Evolutionary conservation across 148 eudicot genomes (phyloP).

Genomic region (Nepenthes gracilis): DNA sequence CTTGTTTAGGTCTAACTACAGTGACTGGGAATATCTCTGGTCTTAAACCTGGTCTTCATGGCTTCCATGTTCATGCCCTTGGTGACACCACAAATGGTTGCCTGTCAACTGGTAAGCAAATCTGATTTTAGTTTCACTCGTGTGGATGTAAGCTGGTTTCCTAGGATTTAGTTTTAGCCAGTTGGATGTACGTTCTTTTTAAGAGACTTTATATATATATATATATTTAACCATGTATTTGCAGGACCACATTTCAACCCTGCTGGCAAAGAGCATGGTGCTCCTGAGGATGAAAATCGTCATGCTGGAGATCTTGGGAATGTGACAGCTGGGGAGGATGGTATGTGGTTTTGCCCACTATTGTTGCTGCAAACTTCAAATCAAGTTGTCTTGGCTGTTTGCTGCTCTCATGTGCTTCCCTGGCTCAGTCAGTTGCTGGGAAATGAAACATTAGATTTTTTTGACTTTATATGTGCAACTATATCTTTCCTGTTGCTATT

Average conservation of each 20-base stretch:
- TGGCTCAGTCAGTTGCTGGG: too few species aligned
- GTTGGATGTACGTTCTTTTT: background rate
- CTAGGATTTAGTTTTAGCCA: too few species aligned
- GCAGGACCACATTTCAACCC: slow-evolving; percentile 96
- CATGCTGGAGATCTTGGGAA: slow-evolving; percentile 99
- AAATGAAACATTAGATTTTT: too few species aligned
- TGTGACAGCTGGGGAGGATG: slow-evolving; percentile 78
- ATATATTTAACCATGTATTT: background rate
- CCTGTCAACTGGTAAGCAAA: slow-evolving; percentile 71
- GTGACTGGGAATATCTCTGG: slow-evolving; percentile 68
- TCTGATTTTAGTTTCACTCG: background rate
- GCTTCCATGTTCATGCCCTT: slow-evolving; percentile 95
- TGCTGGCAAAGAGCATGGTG: slow-evolving; percentile 78
- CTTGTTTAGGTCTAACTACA: slow-evolving; percentile 59
- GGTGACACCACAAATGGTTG: slow-evolving; percentile 99
- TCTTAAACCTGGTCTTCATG: slow-evolving; percentile 84
- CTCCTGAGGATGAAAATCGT: slow-evolving; percentile 80
- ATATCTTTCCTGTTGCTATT: too few species aligned
- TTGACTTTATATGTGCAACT: too few species aligned
- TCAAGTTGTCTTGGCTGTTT: background rate
- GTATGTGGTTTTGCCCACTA: slow-evolving; percentile 21
- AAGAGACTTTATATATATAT: background rate
- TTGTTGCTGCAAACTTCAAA: background rate
- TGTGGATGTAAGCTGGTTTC: background rate
- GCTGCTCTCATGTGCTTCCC: background rate